Conservation (phyloP, 2,329 filamentous ascomycete genomes). For the Alternaria longipes region DNA sequence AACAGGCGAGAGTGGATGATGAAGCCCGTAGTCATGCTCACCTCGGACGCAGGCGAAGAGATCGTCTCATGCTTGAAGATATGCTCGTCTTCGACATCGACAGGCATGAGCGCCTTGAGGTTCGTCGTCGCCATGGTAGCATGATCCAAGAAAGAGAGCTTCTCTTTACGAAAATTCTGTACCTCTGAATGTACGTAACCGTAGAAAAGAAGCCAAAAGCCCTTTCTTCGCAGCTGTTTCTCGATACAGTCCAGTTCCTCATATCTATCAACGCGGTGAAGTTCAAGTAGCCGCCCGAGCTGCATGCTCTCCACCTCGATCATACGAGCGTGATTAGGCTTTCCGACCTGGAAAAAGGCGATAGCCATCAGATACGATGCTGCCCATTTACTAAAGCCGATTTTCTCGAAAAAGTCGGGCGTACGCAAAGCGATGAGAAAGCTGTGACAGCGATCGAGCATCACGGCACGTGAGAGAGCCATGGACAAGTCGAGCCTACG, state of each 20-base stretch:
- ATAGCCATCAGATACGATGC: constrained; percentile 16
- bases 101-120: not conserved
- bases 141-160: not conserved
- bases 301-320: constrained; percentile 14
- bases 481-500: not conserved
- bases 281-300: not conserved
- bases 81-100: not conserved
- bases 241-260: not conserved
- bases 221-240: not conserved
- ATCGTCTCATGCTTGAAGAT: not conserved
- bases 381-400: constrained; percentile 15
- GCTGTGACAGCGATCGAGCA: not conserved
- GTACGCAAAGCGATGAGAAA: not conserved
- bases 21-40: not conserved
- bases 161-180: not conserved
- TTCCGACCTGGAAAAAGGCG: constrained; percentile 18
- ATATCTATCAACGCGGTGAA: not conserved
- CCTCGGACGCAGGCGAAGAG: not conserved
- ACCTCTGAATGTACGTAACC: not conserved
- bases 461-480: not conserved
- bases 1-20: not conserved
- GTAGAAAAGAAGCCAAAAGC: not conserved
- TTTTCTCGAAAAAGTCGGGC: not conserved
- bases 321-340: constrained; percentile 18
- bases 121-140: not conserved